A percentile compares a stretch with the other conserved stretches of the same genome.
These are phyloP conservation scores for Xylaria acuta DNA, from an alignment of 495 filamentous ascomycete genomes.

Conservation along the genomic window DNA sequence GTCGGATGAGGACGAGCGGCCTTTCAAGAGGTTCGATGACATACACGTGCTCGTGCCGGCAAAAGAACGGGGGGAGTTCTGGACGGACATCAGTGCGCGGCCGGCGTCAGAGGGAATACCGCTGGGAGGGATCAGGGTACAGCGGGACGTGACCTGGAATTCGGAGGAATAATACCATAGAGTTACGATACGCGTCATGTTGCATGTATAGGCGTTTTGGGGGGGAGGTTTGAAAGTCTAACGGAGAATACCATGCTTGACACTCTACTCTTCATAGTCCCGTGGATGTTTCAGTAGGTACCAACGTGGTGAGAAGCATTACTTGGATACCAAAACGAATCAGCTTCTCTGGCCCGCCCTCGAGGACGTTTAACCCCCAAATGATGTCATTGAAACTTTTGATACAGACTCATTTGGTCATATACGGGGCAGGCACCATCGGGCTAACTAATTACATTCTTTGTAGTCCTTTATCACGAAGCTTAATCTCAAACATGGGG, in stretches of 20 bases:
- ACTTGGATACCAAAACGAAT: background rate
- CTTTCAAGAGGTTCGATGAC: conserved; percentile 18
- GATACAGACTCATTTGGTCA: background rate
- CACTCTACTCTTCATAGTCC: background rate
- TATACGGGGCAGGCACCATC: background rate
- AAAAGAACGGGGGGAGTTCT: conserved; percentile 22
- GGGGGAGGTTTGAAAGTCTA: background rate
- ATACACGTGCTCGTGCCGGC: conserved; percentile 20
- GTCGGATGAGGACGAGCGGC: conserved; percentile 24
- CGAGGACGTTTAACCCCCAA: background rate
- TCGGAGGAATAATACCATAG: conserved; percentile 18
- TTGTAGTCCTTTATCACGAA: background rate
- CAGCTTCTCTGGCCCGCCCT: background rate
- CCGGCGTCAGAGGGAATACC: conserved; percentile 17
- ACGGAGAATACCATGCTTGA: background rate
- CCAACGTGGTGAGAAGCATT: background rate
- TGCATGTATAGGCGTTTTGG: conserved; percentile 14
- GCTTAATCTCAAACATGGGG: conserved; percentile 12
- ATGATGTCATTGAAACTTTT: background rate
- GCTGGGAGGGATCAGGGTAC: conserved; percentile 15
- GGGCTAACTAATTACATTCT: background rate
- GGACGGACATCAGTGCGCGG: conserved; percentile 27
- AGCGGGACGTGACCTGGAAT: conserved; percentile 26
- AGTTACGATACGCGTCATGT: background rate
- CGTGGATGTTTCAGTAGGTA: background rate